Percentiles rank a stretch among this genome's conserved stretches.
Evolutionary conservation across 2,329 filamentous ascomycete genomes (phyloP).

Genomic region (Aspergillus pseudoviridinutans): DNA sequence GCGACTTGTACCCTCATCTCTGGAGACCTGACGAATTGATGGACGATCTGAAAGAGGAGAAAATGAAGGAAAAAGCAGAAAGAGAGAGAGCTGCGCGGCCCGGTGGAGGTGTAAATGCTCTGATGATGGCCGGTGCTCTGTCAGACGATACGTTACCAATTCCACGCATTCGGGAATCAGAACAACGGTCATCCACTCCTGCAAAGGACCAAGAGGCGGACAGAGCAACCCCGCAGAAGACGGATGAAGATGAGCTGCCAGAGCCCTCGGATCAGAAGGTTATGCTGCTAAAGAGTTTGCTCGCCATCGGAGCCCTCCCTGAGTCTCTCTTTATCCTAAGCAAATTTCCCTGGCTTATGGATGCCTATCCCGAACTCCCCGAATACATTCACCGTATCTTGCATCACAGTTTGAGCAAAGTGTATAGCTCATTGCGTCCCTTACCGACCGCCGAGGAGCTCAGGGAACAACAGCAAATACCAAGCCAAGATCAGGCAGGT

Average conservation of each 20-base stretch:
- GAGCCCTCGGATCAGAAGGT: slow-evolving; percentile 87
- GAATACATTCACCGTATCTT: slow-evolving; percentile 81
- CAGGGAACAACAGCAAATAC: slow-evolving; percentile 48
- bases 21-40: slow-evolving; percentile 82
- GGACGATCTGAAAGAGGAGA: slow-evolving; percentile 66
- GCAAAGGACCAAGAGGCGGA: slow-evolving; percentile 52
- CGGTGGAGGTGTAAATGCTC: slow-evolving; percentile 72
- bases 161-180: slow-evolving; percentile 49
- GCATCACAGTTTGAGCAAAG: slow-evolving; percentile 73
- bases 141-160: slow-evolving; percentile 69
- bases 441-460: slow-evolving; percentile 39
- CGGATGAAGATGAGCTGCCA: slow-evolving; percentile 51
- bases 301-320: slow-evolving; percentile 87
- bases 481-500: slow-evolving; percentile 61
- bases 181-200: slow-evolving; percentile 49
- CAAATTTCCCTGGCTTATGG: slow-evolving; percentile 86
- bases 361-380: slow-evolving; percentile 76
- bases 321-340: slow-evolving; percentile 91
- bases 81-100: slow-evolving; percentile 68
- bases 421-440: slow-evolving; percentile 57
- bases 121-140: slow-evolving; percentile 81
- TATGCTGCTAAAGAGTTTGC: slow-evolving; percentile 73
- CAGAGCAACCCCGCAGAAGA: slow-evolving; percentile 30
- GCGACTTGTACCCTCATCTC: slow-evolving; percentile 86
- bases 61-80: slow-evolving; percentile 72